phyloP scores from a whole-genome alignment of 73 alveolate species.

The Uronychia setigera region DNA sequence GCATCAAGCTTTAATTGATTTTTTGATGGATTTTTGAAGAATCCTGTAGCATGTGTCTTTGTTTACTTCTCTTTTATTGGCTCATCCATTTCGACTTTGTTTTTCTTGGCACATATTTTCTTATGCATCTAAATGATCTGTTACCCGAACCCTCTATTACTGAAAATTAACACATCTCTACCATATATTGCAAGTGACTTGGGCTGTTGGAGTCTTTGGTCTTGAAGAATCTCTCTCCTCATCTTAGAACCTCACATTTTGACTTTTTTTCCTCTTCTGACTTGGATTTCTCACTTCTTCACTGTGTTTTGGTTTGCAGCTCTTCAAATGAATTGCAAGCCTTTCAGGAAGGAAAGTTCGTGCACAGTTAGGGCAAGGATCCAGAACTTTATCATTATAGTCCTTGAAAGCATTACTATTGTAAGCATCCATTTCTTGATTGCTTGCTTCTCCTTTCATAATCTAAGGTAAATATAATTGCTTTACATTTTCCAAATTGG shows the following conservation, averaged over 20 bases:
- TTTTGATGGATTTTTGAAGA: too few species aligned
- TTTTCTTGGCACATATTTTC: neutral
- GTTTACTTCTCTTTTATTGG: too few species aligned
- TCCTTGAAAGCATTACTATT: conserved; percentile 86
- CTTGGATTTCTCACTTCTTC: neutral
- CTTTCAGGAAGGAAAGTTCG: conserved; percentile 95
- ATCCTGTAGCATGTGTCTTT: too few species aligned
- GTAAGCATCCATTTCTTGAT: conserved; percentile 66
- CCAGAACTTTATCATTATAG: conserved; percentile 79
- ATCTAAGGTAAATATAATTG: neutral
- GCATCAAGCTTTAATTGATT: too few species aligned
- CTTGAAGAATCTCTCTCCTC: neutral
- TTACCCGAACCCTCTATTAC: neutral
- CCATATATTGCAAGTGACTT: neutral
- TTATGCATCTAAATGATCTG: neutral
- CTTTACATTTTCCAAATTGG: conserved; percentile 3
- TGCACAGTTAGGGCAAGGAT: conserved; percentile 87
- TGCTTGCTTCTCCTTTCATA: neutral
- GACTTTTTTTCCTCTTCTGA: neutral
- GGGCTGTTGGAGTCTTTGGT: neutral
- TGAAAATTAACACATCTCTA: neutral
- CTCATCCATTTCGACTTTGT: too few species aligned
- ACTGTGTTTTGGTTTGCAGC: conserved; percentile 50
- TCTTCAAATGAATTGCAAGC: conserved; percentile 73
- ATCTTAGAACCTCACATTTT: neutral